A percentile compares a stretch with the other conserved stretches of the same genome.
These are phyloP conservation scores for Globisporangium solare DNA, from an alignment of 352 stramenopile genomes.

Conservation along the genomic window DNA sequence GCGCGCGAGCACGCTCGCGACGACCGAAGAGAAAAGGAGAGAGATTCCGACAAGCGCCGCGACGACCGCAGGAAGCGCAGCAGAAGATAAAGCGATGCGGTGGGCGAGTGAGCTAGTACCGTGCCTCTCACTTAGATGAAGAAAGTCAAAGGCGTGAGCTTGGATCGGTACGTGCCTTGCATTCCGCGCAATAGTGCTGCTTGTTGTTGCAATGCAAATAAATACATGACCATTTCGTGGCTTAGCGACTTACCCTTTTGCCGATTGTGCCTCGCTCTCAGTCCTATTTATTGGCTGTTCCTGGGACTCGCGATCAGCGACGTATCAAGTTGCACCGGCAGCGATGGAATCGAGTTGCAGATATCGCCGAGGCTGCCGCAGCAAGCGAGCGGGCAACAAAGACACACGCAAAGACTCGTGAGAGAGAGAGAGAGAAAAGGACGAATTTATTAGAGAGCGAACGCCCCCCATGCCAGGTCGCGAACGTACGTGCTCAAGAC, in stretches of 20 bases:
- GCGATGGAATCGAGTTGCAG: slow-evolving; percentile 55
- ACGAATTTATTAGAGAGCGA: not conserved
- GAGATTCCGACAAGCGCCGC: slow-evolving; percentile 7
- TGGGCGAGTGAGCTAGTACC: not conserved
- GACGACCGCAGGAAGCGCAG: slow-evolving; percentile 21
- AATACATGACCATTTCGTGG: not conserved
- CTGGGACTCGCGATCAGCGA: slow-evolving; percentile 43
- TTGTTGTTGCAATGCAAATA: not conserved
- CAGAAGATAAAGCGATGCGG: slow-evolving; percentile 9
- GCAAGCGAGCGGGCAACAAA: not conserved
- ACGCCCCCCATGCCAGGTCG: not conserved
- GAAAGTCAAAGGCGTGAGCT: not conserved
- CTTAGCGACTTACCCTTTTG: not conserved
- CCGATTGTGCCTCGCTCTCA: slow-evolving; percentile 10
- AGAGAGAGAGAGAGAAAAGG: slow-evolving; percentile 4
- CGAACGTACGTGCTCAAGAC: slow-evolving; percentile 54
- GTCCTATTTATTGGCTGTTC: slow-evolving; percentile 12
- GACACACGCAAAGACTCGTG: not conserved
- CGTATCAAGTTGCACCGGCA: slow-evolving; percentile 63
- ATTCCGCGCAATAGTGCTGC: not conserved
- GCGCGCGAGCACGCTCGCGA: slow-evolving; percentile 12
- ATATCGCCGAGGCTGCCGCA: slow-evolving; percentile 42
- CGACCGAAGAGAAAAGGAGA: slow-evolving; percentile 18
- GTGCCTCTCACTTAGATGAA: no score
- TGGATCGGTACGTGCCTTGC: not conserved